Evolutionary conservation across 768 basidiomycete species (phyloP).

Genomic region (Erythrobasidium yunnanense): DNA sequence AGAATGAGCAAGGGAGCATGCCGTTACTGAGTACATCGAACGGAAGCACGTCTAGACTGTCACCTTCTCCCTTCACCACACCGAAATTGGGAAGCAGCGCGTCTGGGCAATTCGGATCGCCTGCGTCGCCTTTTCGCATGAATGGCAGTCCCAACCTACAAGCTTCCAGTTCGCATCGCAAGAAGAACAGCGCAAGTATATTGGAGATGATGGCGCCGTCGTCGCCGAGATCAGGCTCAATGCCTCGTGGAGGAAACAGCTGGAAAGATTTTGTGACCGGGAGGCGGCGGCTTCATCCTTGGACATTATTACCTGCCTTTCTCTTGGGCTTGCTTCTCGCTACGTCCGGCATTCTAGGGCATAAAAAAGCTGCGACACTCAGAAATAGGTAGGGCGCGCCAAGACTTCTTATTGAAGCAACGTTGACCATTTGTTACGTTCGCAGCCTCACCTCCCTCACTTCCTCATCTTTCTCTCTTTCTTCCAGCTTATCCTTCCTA

Average conservation of each 20-base stretch:
- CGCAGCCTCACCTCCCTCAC: neutral
- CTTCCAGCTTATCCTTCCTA: neutral
- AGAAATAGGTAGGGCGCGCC: neutral
- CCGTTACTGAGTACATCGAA: neutral
- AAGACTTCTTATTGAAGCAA: neutral
- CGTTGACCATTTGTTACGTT: neutral
- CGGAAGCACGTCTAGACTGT: too few species aligned
- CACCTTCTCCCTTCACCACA: neutral
- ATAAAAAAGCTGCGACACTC: neutral
- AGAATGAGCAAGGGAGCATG: neutral
- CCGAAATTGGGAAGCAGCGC: neutral
- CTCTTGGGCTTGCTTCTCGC: conserved; percentile 12
- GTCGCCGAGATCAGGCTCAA: neutral
- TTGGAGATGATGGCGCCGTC: neutral
- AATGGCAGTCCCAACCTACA: too few species aligned
- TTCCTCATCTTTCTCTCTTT: neutral
- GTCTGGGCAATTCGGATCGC: neutral
- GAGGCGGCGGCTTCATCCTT: neutral
- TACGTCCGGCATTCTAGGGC: neutral
- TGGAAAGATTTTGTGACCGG: conserved; percentile 8
- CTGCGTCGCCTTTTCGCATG: too few species aligned
- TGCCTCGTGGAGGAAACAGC: neutral
- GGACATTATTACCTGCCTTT: conserved; percentile 9
- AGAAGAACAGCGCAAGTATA: neutral
- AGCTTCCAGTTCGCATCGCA: too few species aligned